These are phyloP conservation scores for Niveomyces coronatus DNA, from an alignment of 2,329 filamentous ascomycete genomes.

Conservation along the genomic window DNA sequence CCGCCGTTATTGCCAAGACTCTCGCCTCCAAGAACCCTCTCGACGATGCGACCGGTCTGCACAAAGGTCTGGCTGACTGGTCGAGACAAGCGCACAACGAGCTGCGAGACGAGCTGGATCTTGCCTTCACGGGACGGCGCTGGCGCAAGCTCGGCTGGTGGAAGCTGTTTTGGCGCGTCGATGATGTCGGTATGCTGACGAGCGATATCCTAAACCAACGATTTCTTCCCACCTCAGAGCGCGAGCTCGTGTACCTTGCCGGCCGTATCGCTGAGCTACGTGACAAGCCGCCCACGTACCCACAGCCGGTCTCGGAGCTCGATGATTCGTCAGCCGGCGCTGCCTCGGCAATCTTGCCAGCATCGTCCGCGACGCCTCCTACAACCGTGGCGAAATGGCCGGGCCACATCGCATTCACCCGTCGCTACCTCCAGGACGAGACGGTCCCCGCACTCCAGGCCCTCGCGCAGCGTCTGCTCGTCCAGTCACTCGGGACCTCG, in stretches of 20 bases:
- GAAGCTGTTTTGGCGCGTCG: conserved; percentile 90
- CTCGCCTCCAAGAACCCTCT: conserved; percentile 22
- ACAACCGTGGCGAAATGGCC: no score
- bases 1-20: conserved; percentile 23
- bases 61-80: conserved; percentile 56
- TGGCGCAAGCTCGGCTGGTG: conserved; percentile 86
- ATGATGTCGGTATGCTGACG: conserved; percentile 79
- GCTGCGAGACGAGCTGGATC: conserved; percentile 67
- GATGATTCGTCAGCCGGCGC: not conserved
- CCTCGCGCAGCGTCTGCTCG: conserved; percentile 61
- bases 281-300: conserved; percentile 20
- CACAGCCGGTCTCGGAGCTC: conserved; percentile 23
- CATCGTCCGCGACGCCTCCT: conserved; percentile 17
- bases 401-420: conserved; percentile 59
- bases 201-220: conserved; percentile 65
- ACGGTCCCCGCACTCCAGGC: conserved; percentile 63
- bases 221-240: conserved; percentile 72
- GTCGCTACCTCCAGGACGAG: conserved; percentile 54
- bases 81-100: conserved; percentile 73
- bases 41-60: conserved; percentile 38
- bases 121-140: conserved; percentile 61
- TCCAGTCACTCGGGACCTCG: conserved; percentile 66
- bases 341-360: no score
- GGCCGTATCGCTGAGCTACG: conserved; percentile 56
- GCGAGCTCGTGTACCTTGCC: conserved; percentile 70